A percentile compares a stretch with the other conserved stretches of the same genome.
These are phyloP conservation scores for Phytophthora pseudosyringae DNA, from an alignment of 352 stramenopile genomes.

Conservation along the genomic window DNA sequence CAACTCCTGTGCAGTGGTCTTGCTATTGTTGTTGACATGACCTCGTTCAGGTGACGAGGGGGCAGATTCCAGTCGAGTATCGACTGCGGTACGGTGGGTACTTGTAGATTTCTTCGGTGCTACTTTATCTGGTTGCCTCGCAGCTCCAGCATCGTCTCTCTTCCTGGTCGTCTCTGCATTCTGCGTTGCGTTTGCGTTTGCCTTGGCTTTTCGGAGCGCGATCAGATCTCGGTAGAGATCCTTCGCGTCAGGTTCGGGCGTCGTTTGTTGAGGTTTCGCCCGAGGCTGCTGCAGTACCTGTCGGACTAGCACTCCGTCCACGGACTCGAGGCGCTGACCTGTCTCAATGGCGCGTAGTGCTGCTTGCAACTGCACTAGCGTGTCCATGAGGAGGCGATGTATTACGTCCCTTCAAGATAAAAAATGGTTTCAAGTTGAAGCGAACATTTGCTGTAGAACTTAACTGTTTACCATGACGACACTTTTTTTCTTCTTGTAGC, in stretches of 20 bases:
- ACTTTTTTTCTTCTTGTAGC: not conserved
- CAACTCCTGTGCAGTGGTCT: slow-evolving; percentile 11
- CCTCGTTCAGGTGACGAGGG: slow-evolving; percentile 11
- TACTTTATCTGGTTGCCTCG: not conserved
- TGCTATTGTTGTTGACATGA: slow-evolving; percentile 6
- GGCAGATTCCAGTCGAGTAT: slow-evolving; percentile 3
- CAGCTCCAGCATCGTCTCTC: not conserved
- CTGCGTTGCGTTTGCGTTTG: slow-evolving; percentile 25
- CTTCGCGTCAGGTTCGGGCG: slow-evolving; percentile 23
- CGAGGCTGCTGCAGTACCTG: slow-evolving; percentile 49
- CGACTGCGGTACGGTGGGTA: not conserved
- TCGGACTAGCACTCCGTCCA: slow-evolving; percentile 59
- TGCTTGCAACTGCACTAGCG: slow-evolving; percentile 50
- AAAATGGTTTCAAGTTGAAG: too few relatives aligned
- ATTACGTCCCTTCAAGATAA: slow-evolving; percentile 16
- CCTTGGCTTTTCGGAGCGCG: slow-evolving; percentile 33
- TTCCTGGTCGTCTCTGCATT: not conserved
- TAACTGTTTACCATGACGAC: slow-evolving; percentile 15
- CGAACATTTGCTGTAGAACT: not conserved
- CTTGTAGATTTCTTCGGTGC: slow-evolving; percentile 23
- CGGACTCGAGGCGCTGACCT: slow-evolving; percentile 48
- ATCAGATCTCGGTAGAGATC: slow-evolving; percentile 57
- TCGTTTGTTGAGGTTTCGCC: not conserved
- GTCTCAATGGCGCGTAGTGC: slow-evolving; percentile 64
- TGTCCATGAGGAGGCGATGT: slow-evolving; percentile 21